Evolutionary conservation across 805 yeast genomes (phyloP), one percentile per base, ranked within the genome.

Genomic region (Teunomyces funiuensis): DNA sequence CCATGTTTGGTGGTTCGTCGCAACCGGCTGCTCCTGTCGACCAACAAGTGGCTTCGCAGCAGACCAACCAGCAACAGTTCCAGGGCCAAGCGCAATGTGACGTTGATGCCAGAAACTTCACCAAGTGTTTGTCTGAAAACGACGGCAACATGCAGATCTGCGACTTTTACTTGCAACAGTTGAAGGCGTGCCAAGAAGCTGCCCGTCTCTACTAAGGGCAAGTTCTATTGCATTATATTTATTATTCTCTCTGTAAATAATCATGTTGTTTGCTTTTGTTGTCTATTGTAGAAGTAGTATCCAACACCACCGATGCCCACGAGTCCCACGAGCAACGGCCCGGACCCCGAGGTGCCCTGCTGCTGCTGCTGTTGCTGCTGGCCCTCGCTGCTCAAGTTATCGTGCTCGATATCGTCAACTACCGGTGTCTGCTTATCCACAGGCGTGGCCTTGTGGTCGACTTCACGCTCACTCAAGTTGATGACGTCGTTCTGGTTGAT

Each of bases 151-250:
- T 88, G 88, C 97, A 90, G 72, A 83, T 86, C 53, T 93, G 99
- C 73, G 97, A 90, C 61, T 93, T 79, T 80, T 93, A 93, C 72
- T 77, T 93, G 71, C 97, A 93, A 73, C 97, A 91, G 74, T 82
- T 93, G 66, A 91, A 87, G 75, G 95, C 97, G 15, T 93, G 99
- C 71, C 97, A 93, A 73, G 88, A 86, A 68, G 96, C 97, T 55
- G 76, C 96, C 41, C 79, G 83, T 52, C 87, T 79, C 55, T 90
- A 86, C 66, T 90, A 81, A 53, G 28, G 7, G 18, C 10, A 22
- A 16, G 10, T 31, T 27, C 25, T 31, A 31, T n/a, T 31, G 41
- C 26, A 27, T 37, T 18, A 25, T 18, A 19, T 34, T 33, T 28
- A 28, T 28, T 33, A 23, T 16, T 33, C 25, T 38, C 22, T 33